Conservation (phyloP, 2,329 filamentous ascomycete genomes). For the Lizonia empirigonia region DNA sequence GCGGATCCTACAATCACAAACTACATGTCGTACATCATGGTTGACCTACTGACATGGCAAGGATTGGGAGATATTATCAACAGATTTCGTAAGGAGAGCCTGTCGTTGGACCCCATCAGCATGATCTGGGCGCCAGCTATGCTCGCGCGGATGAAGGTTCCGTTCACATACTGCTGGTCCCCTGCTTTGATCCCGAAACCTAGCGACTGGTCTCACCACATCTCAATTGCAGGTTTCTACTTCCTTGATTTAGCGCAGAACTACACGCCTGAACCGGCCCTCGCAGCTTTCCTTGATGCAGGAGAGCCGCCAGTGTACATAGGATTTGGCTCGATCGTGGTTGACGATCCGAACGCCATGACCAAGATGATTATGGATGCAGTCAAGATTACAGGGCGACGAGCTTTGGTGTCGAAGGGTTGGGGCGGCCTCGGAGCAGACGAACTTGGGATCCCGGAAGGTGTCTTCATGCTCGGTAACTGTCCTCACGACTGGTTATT, state of each 20-base stretch:
- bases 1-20: conserved; percentile 79
- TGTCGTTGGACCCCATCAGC: conserved; percentile 78
- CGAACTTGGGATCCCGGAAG: conserved; percentile 66
- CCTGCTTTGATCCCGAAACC: conserved; percentile 54
- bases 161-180: conserved; percentile 85
- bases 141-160: conserved; percentile 74
- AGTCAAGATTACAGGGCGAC: conserved; percentile 64
- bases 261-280: conserved; percentile 47
- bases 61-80: conserved; percentile 91
- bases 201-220: conserved; percentile 52
- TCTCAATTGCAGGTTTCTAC: conserved; percentile 50
- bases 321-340: conserved; percentile 51
- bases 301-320: conserved; percentile 51
- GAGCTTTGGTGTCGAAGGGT: conserved; percentile 83
- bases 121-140: conserved; percentile 83
- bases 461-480: conserved; percentile 83
- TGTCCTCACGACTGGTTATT: conserved; percentile 91
- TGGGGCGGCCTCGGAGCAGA: conserved; percentile 86
- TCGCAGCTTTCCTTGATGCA: conserved; percentile 47
- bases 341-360: conserved; percentile 51
- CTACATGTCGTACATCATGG: conserved; percentile 80
- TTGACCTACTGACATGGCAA: conserved; percentile 94
- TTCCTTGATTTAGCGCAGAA: conserved; percentile 49
- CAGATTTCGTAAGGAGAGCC: conserved; percentile 74
- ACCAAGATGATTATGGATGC: conserved; percentile 51